Conservation (phyloP, 2,329 filamentous ascomycete genomes). For the Trichoderma afroharzianum region DNA sequence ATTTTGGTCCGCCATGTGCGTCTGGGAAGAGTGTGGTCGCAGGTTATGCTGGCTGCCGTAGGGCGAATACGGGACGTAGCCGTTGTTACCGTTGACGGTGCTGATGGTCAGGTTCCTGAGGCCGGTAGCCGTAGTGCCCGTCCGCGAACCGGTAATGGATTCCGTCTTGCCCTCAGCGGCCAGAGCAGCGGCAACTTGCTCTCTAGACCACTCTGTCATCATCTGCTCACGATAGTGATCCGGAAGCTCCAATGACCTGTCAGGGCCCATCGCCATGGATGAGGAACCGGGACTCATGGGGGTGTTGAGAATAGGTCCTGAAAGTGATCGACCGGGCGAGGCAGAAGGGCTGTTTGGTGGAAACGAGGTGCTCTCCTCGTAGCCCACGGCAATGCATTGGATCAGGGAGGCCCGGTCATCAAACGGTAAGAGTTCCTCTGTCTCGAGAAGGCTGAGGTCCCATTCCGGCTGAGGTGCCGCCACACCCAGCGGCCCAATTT, state of each 20-base stretch:
- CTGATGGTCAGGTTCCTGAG: conserved; percentile 58
- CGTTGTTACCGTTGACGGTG: conserved; percentile 38
- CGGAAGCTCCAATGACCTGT: conserved; percentile 57
- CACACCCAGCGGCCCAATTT: conserved; percentile 54
- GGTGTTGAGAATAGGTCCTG: conserved; percentile 57
- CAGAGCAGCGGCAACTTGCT: conserved; percentile 64
- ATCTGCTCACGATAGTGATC: conserved; percentile 68
- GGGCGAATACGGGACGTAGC: conserved; percentile 41
- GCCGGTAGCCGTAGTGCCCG: conserved; percentile 54
- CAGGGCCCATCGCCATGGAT: conserved; percentile 26
- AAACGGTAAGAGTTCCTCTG: conserved; percentile 68
- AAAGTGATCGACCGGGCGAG: conserved; percentile 64
- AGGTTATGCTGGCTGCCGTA: conserved; percentile 49
- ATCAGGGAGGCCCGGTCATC: conserved; percentile 70
- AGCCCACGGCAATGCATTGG: conserved; percentile 68
- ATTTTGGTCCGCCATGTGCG: conserved; percentile 31
- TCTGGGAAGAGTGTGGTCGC: conserved; percentile 45
- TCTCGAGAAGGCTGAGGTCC: conserved; percentile 53
- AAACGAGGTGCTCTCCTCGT: conserved; percentile 58
- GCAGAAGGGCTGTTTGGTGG: conserved; percentile 66
- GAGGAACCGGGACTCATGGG: conserved; percentile 38
- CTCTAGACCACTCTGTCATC: conserved; percentile 75
- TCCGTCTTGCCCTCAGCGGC: conserved; percentile 67
- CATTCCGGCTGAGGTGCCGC: conserved; percentile 42
- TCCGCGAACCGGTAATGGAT: conserved; percentile 72